phyloP scores from a whole-genome alignment of 768 basidiomycete species.

The Epithele typhae region DNA sequence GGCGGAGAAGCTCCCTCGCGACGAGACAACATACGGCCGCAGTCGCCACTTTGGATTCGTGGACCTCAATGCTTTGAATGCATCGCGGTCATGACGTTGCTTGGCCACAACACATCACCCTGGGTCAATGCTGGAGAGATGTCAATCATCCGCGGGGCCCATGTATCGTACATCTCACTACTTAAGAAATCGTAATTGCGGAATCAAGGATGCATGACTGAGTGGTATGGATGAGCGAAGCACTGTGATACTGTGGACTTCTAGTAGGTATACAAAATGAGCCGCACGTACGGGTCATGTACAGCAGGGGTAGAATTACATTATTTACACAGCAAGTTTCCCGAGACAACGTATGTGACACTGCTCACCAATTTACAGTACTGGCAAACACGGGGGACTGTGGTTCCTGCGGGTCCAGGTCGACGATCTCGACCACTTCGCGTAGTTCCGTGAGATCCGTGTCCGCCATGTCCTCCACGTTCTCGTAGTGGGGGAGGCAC shows the following conservation, averaged over 20 bases:
- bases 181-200: conserved; percentile 7
- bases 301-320: conserved; percentile 1
- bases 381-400: conserved; percentile 13
- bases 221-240: background rate
- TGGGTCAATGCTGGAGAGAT: no score
- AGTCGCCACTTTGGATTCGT: conserved; percentile 83
- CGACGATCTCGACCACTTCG: conserved; percentile 22
- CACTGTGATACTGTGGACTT: background rate
- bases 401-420: conserved; percentile 22
- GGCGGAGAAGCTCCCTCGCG: conserved; percentile 83
- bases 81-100: background rate
- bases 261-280: background rate
- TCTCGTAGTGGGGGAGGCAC: conserved; percentile 23
- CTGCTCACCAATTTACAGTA: conserved; percentile 5
- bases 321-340: background rate
- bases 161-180: conserved; percentile 2
- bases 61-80: conserved; percentile 44
- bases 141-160: background rate
- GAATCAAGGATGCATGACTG: background rate
- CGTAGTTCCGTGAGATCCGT: conserved; percentile 24
- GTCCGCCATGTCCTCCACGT: conserved; percentile 24
- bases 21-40: conserved; percentile 67
- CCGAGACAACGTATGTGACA: background rate
- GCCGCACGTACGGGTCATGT: background rate
- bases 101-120: no score